Evolutionary conservation across 371 early-diverging fungal genomes (phyloP), one percentile per base, ranked within the genome.

Genomic region (Basidiobolus meristosporus): DNA sequence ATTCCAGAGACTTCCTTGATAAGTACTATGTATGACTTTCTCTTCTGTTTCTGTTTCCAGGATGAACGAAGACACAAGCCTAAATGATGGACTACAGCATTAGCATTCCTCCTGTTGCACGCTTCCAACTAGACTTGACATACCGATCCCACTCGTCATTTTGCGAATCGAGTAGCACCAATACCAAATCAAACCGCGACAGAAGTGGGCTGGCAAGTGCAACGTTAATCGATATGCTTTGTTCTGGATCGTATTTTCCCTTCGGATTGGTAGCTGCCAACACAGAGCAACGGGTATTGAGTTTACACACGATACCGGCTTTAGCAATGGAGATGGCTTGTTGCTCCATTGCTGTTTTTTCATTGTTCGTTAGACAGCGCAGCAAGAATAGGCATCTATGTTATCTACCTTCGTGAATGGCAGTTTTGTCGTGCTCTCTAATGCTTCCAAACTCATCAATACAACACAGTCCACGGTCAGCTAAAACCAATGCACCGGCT

Each of bases 401-500:
- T 46, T 74, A 76, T 74, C 74, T 76, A 9, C 68, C 77, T 48
- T 86, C 87, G 45, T 74, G 77, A 37, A 83, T 74, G 15, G 75
- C 64, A 0, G 64, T 59, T 48, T 80, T 65, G 53, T 88, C 87
- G 30, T 60, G 49, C 45, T 73, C 74, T 5, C 72, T 48, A 56
- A 87, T 76, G 37, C 73, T 71, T 20, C 73, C 74, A 52, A 83
- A 70, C 52, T 83, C 84, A 43, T 83, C 84, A 40, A 83, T 81
- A 43, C 83, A 83, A 42, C 82, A 81, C 17, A 82, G 41, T 0
- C 83, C 83, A 2, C 65, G 52, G 43, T 83, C 84, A 10, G 77
- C 68, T 34, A 83, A 48, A 6, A 83, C 82, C 19, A 83, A 43
- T 10, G 84, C 84, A 5, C 84, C 84, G 1, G 82, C 84, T 48